These are phyloP conservation scores for Trametes coccinea DNA, from an alignment of 768 basidiomycete genomes.

Conservation along the genomic window DNA sequence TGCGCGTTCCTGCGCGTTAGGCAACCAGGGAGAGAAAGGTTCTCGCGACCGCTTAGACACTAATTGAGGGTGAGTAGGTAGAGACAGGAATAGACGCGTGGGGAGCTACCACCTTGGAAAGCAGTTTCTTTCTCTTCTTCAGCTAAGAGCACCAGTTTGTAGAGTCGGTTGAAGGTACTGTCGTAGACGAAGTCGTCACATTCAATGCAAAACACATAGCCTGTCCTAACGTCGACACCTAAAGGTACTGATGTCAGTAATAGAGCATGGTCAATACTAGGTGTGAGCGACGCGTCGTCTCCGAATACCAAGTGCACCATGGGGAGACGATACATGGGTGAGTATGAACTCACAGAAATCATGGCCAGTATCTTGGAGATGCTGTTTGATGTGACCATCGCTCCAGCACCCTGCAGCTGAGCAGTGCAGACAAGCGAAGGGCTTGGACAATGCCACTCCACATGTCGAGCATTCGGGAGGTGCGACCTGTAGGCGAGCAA, in stretches of 20 bases:
- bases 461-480: slow-evolving; percentile 69
- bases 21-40: slow-evolving; percentile 51
- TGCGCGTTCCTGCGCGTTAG: slow-evolving; percentile 40
- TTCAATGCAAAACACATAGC: slow-evolving; percentile 69
- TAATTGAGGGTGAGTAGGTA: slow-evolving; percentile 15
- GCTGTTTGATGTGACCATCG: slow-evolving; percentile 53
- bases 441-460: slow-evolving; percentile 52
- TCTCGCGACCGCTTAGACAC: slow-evolving; percentile 46
- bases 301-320: not conserved
- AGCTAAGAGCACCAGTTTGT: slow-evolving; percentile 44
- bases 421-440: slow-evolving; percentile 76
- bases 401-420: slow-evolving; percentile 70
- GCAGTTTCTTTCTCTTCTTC: slow-evolving; percentile 62
- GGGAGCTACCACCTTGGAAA: slow-evolving; percentile 51
- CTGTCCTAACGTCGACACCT: slow-evolving; percentile 77
- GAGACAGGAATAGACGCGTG: not conserved
- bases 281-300: not conserved
- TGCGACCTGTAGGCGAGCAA: slow-evolving; percentile 41
- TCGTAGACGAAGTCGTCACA: slow-evolving; percentile 81
- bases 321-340: not conserved
- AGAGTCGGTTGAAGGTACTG: slow-evolving; percentile 47
- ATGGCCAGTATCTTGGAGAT: slow-evolving; percentile 61
- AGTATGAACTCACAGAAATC: slow-evolving; percentile 56
- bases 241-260: not conserved
- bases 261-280: not conserved